Evolutionary conservation across 208 protist species (phyloP), one percentile per base, ranked within the genome.

Genomic region (Acanthamoeba castellanii): DNA sequence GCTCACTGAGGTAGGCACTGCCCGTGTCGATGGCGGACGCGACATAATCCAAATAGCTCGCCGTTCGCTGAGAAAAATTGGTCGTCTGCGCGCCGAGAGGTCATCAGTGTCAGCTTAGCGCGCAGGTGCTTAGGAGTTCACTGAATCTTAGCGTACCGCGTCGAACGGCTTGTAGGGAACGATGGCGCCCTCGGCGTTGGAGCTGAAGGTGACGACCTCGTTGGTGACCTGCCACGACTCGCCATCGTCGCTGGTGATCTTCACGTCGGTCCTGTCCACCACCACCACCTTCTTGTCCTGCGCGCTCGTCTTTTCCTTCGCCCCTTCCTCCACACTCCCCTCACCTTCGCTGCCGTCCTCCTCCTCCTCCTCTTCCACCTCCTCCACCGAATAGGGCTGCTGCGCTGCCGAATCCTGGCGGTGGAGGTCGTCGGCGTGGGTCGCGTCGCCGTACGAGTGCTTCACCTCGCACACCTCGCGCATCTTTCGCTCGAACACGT

Each of bases 141-240:
- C 11, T 0, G 37, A 47, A 8, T 3, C 0, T 18, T 13, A 3
- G 25, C 70, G 45, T 85, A 85, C 76, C 7, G 37, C 37, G 27
- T 85, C 76, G 55, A 85, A 85, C n/a, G 76, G 76, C 22, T 55
- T 47, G 47, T 85, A 85, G 76, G 76, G 76, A 34, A 85, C 76
- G 11, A 85, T 6, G 11, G 32, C 22, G 18, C 76, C 76, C 76
- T 85, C 11, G 20, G 76, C 76, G 76, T 11, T 37, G 27, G 76
- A 85, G 47, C 76, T 30, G 45, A 85, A 85, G 47, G 42, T 85
- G 76, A 85, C 27, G 47, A 85, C 42, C 27, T 85, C 76, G 25
- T 47, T 85, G 42, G 76, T 85, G 76, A 85, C 76, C 76, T 85
- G n/a, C 76, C 76, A 85, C 34, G 76, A 85, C 25, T 85, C 25